Evolutionary conservation across 1,284 basidiomycete species (phyloP), one percentile per base, ranked within the genome.

Genomic region (Schizophyllum commune): DNA sequence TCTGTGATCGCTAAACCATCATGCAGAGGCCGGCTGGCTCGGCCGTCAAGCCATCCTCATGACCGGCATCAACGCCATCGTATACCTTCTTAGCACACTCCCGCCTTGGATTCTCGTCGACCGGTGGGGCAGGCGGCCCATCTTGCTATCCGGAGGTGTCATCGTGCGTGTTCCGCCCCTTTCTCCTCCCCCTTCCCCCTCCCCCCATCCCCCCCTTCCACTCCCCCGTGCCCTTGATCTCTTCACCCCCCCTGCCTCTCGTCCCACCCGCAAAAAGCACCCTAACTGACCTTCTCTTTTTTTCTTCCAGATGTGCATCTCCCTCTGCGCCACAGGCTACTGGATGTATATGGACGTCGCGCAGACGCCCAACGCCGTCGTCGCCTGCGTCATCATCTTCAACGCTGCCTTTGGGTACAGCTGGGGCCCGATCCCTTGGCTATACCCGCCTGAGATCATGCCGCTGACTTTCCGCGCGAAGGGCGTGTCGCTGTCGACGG

Each of bases 1-100:
- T n/a, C n/a, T n/a, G n/a, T n/a, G n/a, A n/a, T n/a, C n/a, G n/a
- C n/a, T n/a, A n/a, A n/a, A n/a, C n/a, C n/a, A n/a, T n/a, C n/a
- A n/a, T n/a, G n/a, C n/a, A n/a, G 90, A 91, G 79, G 95, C 95
- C 55, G 96, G 96, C 54, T 98, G 96, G 95, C 83, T 98, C 62
- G 96, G 96, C n/a, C 83, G 95, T 56, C 88, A 97, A 68, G 96
- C 96, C 4, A 86, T 98, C 65, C 79, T 98, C 19, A 98, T 98
- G 96, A 95, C 95, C 1, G 96, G 96, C 7, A 92, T 96, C 71
- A 96, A 97, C 69, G 84, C 89, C 6, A 75, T 94, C 61, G 91
- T 94, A 66, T 97, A 97, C 72, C 73, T 94, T n/a, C 74, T 90
- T 27, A 89, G 88, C 66, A 92, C 92, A 1, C 75, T 95, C 53